These are phyloP conservation scores for Colletotrichum navitas DNA, from an alignment of 2,329 filamentous ascomycete species.

Conservation along the genomic window DNA sequence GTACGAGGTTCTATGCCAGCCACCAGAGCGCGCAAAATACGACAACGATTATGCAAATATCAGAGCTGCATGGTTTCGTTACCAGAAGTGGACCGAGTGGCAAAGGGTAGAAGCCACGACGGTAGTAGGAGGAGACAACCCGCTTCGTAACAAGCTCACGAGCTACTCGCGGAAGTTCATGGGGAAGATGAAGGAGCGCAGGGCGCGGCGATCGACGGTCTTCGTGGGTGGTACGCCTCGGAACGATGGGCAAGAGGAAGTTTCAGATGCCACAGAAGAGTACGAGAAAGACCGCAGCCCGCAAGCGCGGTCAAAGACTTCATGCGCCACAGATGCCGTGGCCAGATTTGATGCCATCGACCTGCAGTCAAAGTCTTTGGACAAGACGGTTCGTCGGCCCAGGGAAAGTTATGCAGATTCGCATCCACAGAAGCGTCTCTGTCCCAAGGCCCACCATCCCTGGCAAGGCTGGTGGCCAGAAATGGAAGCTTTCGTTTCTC, in stretches of 20 bases:
- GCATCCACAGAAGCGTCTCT: neutral
- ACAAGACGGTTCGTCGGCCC: too few species aligned
- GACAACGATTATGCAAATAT: neutral
- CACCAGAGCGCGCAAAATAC: neutral
- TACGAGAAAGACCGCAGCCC: too few species aligned
- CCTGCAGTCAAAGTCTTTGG: neutral
- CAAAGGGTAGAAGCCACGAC: neutral
- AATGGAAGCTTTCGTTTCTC: neutral
- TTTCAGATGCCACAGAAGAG: neutral
- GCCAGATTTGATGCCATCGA: neutral
- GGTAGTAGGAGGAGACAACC: too few species aligned
- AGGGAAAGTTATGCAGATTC: neutral
- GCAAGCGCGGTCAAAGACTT: neutral
- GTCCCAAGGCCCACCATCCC: neutral
- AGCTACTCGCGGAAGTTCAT: neutral
- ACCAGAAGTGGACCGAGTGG: constrained; percentile 8
- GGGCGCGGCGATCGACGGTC: neutral
- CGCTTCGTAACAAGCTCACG: neutral
- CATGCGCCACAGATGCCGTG: too few species aligned
- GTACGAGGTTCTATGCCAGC: neutral
- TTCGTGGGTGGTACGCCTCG: neutral
- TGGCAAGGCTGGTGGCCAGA: constrained; percentile 5
- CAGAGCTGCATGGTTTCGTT: neutral
- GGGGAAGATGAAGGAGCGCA: neutral
- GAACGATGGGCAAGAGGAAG: too few species aligned